Evolutionary conservation across 208 protist species (phyloP), one percentile per base, ranked within the genome.

Genomic region (Balamuthia mandrillaris): DNA sequence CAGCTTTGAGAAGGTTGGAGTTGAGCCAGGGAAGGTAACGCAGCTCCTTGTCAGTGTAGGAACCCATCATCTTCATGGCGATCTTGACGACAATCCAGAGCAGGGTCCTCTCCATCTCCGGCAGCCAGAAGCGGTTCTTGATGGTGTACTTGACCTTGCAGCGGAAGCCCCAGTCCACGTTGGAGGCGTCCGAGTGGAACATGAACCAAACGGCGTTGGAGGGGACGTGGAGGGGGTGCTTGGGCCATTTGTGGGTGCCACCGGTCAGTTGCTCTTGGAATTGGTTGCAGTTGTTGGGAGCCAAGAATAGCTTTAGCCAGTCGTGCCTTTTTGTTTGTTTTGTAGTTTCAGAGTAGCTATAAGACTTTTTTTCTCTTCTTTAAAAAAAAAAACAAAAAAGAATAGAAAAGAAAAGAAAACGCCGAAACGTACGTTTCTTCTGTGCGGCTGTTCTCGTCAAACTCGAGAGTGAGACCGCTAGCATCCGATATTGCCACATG

Each of bases 151-250:
- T 21, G 3, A n/a, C n/a, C n/a, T n/a, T n/a, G n/a, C n/a, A n/a
- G n/a, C n/a, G n/a, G n/a, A 74, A n/a, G 31, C 68, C 68, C 68
- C 68, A 78, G 33, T 78, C 68, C 16, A 78, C 68, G 33, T 56
- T 56, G 27, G 68, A 78, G 7, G 44, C 68, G 33, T 78, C 68
- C 21, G 18, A 35, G 44, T 78, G 68, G 68, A 78, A 78, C n/a
- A 44, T 41, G 42, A 78, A 35, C 68, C 68, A 78, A 0, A 56
- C 68, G 4, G 44, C 35, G 5, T 35, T 45, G 49, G 44, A 37
- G 33, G 68, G 68, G 33, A 78, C 56, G 18, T 58, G 44, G 1
- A 56, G 33, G 42, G 44, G 42, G 16, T 24, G 33, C 68, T 78
- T 37, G 16, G 68, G 68, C 68, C 68, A 78, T 7, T 35, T 9